Percentiles rank a stretch among this genome's conserved stretches.
phyloP scores from a whole-genome alignment of 202 grass and related monocot species.

The Thinopyrum obtusiflorum region DNA sequence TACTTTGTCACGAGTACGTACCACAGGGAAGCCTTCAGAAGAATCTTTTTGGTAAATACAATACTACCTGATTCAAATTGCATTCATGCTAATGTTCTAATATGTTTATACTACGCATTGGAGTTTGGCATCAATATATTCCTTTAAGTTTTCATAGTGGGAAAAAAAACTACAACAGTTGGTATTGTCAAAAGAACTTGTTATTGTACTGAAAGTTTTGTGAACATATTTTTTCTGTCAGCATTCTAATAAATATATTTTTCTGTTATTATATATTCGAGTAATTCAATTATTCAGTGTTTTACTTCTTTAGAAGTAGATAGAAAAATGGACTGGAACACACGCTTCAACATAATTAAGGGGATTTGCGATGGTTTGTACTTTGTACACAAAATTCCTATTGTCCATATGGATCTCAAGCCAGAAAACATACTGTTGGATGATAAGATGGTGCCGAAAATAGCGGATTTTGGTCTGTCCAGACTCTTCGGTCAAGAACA shows the following conservation, averaged over 20 bases:
- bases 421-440: not conserved
- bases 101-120: not conserved
- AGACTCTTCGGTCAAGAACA: not conserved
- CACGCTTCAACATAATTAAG: conserved; percentile 8
- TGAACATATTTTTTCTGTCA: not conserved
- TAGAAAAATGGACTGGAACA: not conserved
- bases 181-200: not conserved
- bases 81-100: not conserved
- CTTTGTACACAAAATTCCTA: not conserved
- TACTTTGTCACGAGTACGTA: conserved; percentile 1
- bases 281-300: not conserved
- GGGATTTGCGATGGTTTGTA: not conserved
- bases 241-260: not conserved
- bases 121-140: not conserved
- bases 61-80: not conserved
- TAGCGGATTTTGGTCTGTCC: not conserved
- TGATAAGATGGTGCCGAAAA: not conserved
- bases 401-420: conserved; percentile 1
- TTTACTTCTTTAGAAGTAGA: not conserved
- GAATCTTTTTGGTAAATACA: not conserved
- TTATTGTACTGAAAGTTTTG: not conserved
- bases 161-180: not conserved
- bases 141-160: not conserved
- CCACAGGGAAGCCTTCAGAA: not conserved
- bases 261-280: not conserved